Percentiles rank a stretch among this genome's conserved stretches.
Evolutionary conservation across 2,329 filamentous ascomycete genomes (phyloP).

Genomic region (Phialocephala subalpina): DNA sequence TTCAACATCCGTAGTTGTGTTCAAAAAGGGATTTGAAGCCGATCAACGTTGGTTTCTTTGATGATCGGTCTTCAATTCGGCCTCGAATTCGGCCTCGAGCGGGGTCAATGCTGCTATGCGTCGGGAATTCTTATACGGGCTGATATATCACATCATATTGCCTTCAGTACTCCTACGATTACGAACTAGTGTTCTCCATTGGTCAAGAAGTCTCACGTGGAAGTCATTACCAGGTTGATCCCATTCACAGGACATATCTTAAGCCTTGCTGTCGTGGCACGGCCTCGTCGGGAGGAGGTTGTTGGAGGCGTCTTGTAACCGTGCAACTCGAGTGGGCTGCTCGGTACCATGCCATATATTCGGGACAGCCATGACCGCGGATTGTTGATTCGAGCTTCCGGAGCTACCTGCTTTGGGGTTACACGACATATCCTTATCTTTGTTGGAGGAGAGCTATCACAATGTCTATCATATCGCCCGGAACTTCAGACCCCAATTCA

Average conservation of each 20-base stretch:
- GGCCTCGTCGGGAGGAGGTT: not conserved
- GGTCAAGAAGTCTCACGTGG: not conserved
- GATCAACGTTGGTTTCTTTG: too few species aligned
- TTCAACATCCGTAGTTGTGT: too few species aligned
- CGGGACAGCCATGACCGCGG: not conserved
- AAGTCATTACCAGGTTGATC: not conserved
- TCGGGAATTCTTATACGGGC: not conserved
- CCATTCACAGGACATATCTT: not conserved
- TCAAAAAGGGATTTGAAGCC: too few species aligned
- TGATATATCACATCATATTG: not conserved
- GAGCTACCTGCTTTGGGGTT: not conserved
- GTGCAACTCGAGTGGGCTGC: not conserved
- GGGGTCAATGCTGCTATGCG: too few species aligned
- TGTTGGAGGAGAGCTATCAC: not conserved
- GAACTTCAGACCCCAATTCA: not conserved
- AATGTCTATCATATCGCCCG: not conserved
- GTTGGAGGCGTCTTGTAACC: not conserved
- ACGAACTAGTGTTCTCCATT: not conserved
- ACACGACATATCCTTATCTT: not conserved
- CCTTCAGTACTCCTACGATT: not conserved
- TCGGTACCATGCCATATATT: not conserved
- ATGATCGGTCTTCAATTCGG: too few species aligned
- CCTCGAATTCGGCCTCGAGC: too few species aligned
- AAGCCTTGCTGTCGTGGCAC: not conserved
- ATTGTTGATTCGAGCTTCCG: not conserved